Conservation (phyloP, 345 rosid species). For the Fremontodendron californicum region DNA sequence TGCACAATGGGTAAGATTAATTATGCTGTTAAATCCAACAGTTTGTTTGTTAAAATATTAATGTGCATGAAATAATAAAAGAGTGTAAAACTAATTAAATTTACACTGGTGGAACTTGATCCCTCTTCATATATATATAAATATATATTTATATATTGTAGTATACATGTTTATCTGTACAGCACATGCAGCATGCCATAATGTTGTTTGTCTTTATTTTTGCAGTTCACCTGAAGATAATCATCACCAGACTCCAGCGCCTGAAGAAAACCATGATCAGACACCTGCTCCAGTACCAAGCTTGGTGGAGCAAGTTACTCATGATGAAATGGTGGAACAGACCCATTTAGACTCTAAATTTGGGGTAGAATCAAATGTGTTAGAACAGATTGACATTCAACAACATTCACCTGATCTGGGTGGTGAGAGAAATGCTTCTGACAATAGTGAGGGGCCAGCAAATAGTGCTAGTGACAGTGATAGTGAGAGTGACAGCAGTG, state of each 20-base stretch:
- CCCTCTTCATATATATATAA: no score
- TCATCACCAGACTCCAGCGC: constrained; percentile 34
- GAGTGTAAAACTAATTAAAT: no score
- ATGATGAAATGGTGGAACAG: constrained; percentile 32
- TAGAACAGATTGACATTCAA: constrained; percentile 45
- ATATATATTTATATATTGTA: no score
- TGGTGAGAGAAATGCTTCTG: constrained; percentile 61
- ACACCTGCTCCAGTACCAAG: constrained; percentile 43
- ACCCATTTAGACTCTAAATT: constrained; percentile 34
- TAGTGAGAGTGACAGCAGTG: constrained; percentile 50
- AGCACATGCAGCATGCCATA: neutral
- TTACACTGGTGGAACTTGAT: no score
- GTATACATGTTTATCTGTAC: neutral
- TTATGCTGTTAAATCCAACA: no score
- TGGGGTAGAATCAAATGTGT: constrained; percentile 36
- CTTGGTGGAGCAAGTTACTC: constrained; percentile 37
- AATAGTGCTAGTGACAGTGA: constrained; percentile 74
- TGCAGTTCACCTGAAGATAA: constrained; percentile 77
- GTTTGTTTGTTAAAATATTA: no score
- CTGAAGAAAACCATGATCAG: constrained; percentile 42
- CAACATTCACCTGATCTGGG: constrained; percentile 44
- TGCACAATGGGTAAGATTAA: no score
- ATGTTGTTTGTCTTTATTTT: constrained; percentile 5
- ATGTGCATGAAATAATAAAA: no score
- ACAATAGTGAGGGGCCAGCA: constrained; percentile 60